Evolutionary conservation across 1,139 yeast species (phyloP), one percentile per base, ranked within the genome.

Genomic region (Yamadazyma mexicana): DNA sequence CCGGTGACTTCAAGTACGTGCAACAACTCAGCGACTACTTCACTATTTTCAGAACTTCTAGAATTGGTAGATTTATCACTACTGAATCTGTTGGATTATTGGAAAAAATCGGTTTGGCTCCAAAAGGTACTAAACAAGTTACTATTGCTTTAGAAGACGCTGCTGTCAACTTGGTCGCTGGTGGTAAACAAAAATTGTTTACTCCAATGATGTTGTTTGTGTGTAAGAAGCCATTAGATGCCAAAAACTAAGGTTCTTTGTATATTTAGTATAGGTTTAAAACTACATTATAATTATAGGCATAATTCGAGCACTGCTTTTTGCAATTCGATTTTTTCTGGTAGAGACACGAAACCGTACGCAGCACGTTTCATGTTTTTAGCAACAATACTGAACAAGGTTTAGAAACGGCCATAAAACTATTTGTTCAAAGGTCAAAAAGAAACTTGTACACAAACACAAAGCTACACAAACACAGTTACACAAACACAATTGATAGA

Each of bases 181-280:
- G 98, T 66, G 98, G 96, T 64, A 77, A 76, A 65, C 77, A 83
- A 64, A 83, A 85, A 58, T 75, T 91, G 53, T 91, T 91, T 69
- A 89, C 97, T 35, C 98, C 98, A 59, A 91, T 91, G 98, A 85
- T 87, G 92, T 76, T 91, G 62, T 91, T 83, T 62, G 77, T 91
- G 52, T 88, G 79, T 56, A 84, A 78, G 71, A 89, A 89, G 70
- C 97, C 97, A 45, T 18, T 22, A 12, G 9, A 23, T 12, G 17
- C 32, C 17, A 17, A 29, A 20, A 20, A 20, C 22, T 20, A 20
- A 20, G 22, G 22, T 20, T n/a, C n/a, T n/a, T 20, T 20, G 22
- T 8, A 20, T 5, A 8, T 20, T 20, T 20, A 6, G 22, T 20
- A 20, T 6, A 20, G 8, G 5, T 20, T 20, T 6, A 8, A 20